A percentile compares a stretch with the other conserved stretches of the same genome.
Evolutionary conservation across 2,329 filamentous ascomycete species (phyloP).

Genomic region (Cladosporium austrohemisphaericum): DNA sequence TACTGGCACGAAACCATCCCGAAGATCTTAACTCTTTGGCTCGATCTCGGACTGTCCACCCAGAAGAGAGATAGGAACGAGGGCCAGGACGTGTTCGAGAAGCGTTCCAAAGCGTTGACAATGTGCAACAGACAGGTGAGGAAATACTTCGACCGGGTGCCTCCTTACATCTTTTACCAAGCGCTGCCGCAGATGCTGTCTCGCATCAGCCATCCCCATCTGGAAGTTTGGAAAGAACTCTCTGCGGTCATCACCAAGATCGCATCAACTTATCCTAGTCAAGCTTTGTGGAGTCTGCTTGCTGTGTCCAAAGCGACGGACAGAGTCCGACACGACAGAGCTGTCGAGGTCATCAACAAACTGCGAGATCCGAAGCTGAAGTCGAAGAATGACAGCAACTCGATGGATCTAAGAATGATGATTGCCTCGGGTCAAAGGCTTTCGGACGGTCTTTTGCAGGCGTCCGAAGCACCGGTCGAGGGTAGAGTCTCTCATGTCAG

Average conservation of each 20-base stretch:
- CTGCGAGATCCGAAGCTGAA: slow-evolving; percentile 51
- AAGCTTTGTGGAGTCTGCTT: slow-evolving; percentile 86
- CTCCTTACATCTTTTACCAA: slow-evolving; percentile 75
- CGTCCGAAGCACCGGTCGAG: slow-evolving; percentile 77
- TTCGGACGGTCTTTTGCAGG: slow-evolving; percentile 72
- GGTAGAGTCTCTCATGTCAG: slow-evolving; percentile 68
- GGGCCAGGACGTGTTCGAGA: slow-evolving; percentile 10
- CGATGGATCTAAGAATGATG: slow-evolving; percentile 64
- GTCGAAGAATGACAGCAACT: slow-evolving; percentile 51
- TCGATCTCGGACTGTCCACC: slow-evolving; percentile 75
- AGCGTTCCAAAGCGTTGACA: slow-evolving; percentile 62
- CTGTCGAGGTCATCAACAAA: slow-evolving; percentile 36
- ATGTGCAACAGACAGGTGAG: slow-evolving; percentile 70
- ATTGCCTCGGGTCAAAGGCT: slow-evolving; percentile 77
- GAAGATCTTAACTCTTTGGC: slow-evolving; percentile 86
- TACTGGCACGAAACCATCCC: slow-evolving; percentile 94
- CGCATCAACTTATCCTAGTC: slow-evolving; percentile 80
- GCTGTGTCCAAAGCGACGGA: slow-evolving; percentile 80
- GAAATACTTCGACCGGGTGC: slow-evolving; percentile 71
- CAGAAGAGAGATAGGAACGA: slow-evolving; percentile 37
- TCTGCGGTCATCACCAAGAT: slow-evolving; percentile 80
- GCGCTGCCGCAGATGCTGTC: slow-evolving; percentile 90
- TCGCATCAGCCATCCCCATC: slow-evolving; percentile 85
- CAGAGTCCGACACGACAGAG: slow-evolving; percentile 60
- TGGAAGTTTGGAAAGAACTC: slow-evolving; percentile 70